Percentiles rank a stretch among this genome's conserved stretches.
phyloP scores from a whole-genome alignment of 768 basidiomycete species.

The Hygrophorus pudorinus region DNA sequence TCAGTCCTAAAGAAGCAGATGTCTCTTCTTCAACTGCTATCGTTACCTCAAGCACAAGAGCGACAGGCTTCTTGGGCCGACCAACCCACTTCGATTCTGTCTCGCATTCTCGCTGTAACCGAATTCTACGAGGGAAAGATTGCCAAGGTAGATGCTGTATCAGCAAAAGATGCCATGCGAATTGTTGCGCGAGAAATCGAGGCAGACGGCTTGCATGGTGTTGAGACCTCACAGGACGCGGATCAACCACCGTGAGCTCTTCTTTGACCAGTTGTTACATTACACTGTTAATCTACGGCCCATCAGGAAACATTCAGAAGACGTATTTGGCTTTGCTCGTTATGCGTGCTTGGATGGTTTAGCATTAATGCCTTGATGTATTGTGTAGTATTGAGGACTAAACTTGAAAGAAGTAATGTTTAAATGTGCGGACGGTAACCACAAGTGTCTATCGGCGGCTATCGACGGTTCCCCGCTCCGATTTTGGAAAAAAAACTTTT shows the following conservation, averaged over 20 bases:
- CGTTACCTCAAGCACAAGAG: slow-evolving; percentile 18
- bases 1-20: slow-evolving; percentile 37
- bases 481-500: no score
- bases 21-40: slow-evolving; percentile 31
- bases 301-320: slow-evolving; percentile 37
- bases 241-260: slow-evolving; percentile 38
- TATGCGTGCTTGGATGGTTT: slow-evolving; percentile 47
- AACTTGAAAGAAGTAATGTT: no score
- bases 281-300: slow-evolving; percentile 16
- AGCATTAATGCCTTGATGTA: slow-evolving; percentile 36
- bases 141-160: slow-evolving; percentile 27
- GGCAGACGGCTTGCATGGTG: slow-evolving; percentile 42
- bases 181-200: slow-evolving; percentile 53
- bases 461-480: no score
- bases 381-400: no score
- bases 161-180: slow-evolving; percentile 48
- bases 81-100: slow-evolving; percentile 28
- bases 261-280: slow-evolving; percentile 12
- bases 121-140: slow-evolving; percentile 51
- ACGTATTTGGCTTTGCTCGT: slow-evolving; percentile 44
- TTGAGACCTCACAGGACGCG: slow-evolving; percentile 16
- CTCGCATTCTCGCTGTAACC: slow-evolving; percentile 30
- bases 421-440: no score
- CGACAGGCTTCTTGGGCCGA: slow-evolving; percentile 18
- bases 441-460: no score